Evolutionary conservation across 2,329 filamentous ascomycete genomes (phyloP).

Genomic region (Fusarium tupiense): DNA sequence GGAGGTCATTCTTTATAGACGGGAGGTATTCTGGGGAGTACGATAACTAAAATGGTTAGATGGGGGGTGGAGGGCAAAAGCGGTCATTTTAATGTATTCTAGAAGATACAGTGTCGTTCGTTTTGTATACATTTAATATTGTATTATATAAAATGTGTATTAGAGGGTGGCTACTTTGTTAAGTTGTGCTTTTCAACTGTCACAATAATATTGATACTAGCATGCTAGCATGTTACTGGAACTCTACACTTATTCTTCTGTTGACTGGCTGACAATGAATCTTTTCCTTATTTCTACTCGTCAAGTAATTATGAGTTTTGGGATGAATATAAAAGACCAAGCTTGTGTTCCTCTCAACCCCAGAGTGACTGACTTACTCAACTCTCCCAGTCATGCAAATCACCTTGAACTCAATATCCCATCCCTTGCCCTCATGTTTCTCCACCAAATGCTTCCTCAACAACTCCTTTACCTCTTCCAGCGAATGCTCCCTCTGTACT

Average conservation of each 20-base stretch:
- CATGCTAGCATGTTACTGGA: not conserved
- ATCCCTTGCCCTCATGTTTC: conserved; percentile 49
- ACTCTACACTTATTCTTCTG: not conserved
- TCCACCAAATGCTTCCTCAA: conserved; percentile 51
- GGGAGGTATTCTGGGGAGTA: not conserved
- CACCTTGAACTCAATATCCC: conserved; percentile 39
- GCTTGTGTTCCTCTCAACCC: no score
- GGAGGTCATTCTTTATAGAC: conserved; percentile 19
- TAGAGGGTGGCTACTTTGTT: not conserved
- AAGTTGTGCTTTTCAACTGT: not conserved
- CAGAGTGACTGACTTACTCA: not conserved
- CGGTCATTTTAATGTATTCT: not conserved
- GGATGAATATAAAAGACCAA: not conserved
- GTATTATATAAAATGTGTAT: conserved; percentile 3
- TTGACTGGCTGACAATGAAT: not conserved
- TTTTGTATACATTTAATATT: not conserved
- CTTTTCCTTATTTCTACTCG: not conserved
- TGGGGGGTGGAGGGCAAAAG: not conserved
- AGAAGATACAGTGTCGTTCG: not conserved
- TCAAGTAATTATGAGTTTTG: not conserved
- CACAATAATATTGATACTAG: not conserved
- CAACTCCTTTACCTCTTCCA: conserved; percentile 50
- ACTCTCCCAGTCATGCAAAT: conserved; percentile 43
- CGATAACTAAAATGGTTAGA: conserved; percentile 5
- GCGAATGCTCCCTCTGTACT: conserved; percentile 46